Evolutionary conservation across 768 basidiomycete genomes (phyloP).

Genomic region (Mycena floridula): DNA sequence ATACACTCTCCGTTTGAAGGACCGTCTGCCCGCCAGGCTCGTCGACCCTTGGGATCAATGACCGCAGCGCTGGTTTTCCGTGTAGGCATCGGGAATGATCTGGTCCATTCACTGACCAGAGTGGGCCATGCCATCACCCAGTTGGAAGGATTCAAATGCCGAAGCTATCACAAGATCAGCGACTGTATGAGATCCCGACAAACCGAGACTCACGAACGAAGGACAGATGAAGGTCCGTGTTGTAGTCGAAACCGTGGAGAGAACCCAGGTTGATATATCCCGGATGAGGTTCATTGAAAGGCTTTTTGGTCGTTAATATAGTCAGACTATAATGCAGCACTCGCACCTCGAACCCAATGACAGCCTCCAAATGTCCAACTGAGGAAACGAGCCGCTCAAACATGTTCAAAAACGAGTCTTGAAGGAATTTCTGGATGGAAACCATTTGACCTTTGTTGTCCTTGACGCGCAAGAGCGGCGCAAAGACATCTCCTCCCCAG

Average conservation of each 20-base stretch:
- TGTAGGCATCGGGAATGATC: slow-evolving; percentile 89
- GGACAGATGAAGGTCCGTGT: slow-evolving; percentile 86
- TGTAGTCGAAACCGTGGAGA: slow-evolving; percentile 86
- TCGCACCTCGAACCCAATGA: slow-evolving; percentile 85
- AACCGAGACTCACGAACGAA: slow-evolving; percentile 54
- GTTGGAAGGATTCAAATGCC: slow-evolving; percentile 81
- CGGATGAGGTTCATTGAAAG: slow-evolving; percentile 93
- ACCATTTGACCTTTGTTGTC: slow-evolving; percentile 41
- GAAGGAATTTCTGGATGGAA: slow-evolving; percentile 77
- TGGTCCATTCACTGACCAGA: slow-evolving; percentile 68
- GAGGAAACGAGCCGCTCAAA: slow-evolving; percentile 61
- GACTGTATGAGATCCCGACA: background rate
- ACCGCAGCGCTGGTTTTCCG: slow-evolving; percentile 48
- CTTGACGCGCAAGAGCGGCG: slow-evolving; percentile 63
- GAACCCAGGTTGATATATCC: slow-evolving; percentile 85
- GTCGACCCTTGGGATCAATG: slow-evolving; percentile 53
- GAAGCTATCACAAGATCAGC: slow-evolving; percentile 48
- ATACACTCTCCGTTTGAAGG: slow-evolving; percentile 69
- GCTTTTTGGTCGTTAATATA: slow-evolving; percentile 31
- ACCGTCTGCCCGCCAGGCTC: slow-evolving; percentile 69
- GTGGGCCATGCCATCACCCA: slow-evolving; percentile 90
- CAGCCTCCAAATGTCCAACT: slow-evolving; percentile 69
- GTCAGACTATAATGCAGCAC: background rate
- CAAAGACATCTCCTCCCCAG: slow-evolving; percentile 87
- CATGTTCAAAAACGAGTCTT: slow-evolving; percentile 74